Evolutionary conservation across 2,329 filamentous ascomycete species (phyloP), one percentile per base, ranked within the genome.

Genomic region (Colletotrichum sp.): DNA sequence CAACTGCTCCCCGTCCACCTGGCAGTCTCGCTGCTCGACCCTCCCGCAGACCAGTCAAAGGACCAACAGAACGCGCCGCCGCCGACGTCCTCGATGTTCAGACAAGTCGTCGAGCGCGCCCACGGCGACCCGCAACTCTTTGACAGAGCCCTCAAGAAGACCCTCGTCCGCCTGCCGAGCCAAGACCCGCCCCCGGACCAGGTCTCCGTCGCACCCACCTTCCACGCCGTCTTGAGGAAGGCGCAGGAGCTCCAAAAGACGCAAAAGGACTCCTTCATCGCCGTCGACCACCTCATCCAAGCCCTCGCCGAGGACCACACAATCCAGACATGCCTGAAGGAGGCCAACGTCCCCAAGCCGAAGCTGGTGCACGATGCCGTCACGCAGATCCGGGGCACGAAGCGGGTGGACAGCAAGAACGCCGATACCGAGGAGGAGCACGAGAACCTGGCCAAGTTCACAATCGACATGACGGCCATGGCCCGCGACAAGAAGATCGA

Each of bases 401-500:
- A 93, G 87, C 91, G 96, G 78, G 96, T 99, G 56, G 97, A 99
- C 86, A 98, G 95, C 76, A 98, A 98, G 88, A 98, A 95, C 6
- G 97, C 97, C 71, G 97, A 99, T 85, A 93, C 94, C 0, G 97
- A 98, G 85, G 90, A 94, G 81, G 96, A 98, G 81, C 95, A 96
- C 81, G 97, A 99, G 86, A 98, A 98, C 83, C 89, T 99, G 76
- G 95, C 96, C 88, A 99, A 98, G 82, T 99, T 98, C 86, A 98
- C 97, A 72, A 97, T 98, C 81, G 97, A 99, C 86, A 98, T 99
- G 96, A 99, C 97, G 13, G 91, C 95, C 66, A 93, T 98, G 93
- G 97, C 97, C 76, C 91, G 96, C 83, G 97, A 99, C 87, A 97
- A 97, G 83, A 98, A 98, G 87, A 96, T 98, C 74, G 96, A 98